Evolutionary conservation across 768 basidiomycete species (phyloP).

Genomic region (Leccinum truebloodii): DNA sequence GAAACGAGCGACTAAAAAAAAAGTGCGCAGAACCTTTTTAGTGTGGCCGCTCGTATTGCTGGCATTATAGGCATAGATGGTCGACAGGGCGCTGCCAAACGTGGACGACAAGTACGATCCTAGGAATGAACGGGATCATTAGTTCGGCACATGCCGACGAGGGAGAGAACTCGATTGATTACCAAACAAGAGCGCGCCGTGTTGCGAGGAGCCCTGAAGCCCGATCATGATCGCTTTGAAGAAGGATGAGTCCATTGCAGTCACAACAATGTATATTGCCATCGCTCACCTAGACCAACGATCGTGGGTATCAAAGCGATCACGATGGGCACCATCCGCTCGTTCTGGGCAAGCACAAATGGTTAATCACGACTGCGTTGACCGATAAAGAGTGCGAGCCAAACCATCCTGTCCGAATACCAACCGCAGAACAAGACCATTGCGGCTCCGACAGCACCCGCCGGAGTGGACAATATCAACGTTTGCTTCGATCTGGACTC

Average conservation of each 20-base stretch:
- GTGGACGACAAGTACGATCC: slow-evolving; percentile 53
- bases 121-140: slow-evolving; percentile 19
- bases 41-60: slow-evolving; percentile 65
- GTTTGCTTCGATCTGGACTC: slow-evolving; percentile 57
- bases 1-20: neutral
- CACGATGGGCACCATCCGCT: slow-evolving; percentile 62
- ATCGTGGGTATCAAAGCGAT: slow-evolving; percentile 61
- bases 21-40: slow-evolving; percentile 47
- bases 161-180: slow-evolving; percentile 4
- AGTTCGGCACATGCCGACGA: neutral
- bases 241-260: neutral
- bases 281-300: slow-evolving; percentile 47
- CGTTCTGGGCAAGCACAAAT: slow-evolving; percentile 38
- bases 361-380: neutral
- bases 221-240: slow-evolving; percentile 53
- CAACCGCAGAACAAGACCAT: slow-evolving; percentile 58
- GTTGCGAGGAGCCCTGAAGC: slow-evolving; percentile 46
- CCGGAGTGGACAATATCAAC: slow-evolving; percentile 58
- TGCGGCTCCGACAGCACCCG: slow-evolving; percentile 48
- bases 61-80: slow-evolving; percentile 64
- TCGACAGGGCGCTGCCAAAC: slow-evolving; percentile 59
- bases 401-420: slow-evolving; percentile 65
- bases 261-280: neutral
- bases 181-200: slow-evolving; percentile 60
- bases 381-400: neutral